Evolutionary conservation across 148 eudicot species (phyloP).

Genomic region (Rhododendron vialii): DNA sequence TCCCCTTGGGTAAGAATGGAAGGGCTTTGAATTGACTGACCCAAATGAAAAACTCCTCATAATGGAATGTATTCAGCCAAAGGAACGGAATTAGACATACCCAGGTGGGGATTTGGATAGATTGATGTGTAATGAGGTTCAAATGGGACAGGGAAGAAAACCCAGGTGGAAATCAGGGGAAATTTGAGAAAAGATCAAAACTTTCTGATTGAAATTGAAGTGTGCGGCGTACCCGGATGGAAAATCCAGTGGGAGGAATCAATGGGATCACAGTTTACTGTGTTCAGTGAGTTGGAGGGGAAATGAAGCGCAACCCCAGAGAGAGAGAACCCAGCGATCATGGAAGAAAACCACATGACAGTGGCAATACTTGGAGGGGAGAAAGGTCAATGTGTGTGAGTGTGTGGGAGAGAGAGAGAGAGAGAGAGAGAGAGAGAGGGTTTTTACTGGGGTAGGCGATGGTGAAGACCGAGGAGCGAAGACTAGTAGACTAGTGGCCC

Average conservation of each 20-base stretch:
- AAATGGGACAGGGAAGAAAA: neutral
- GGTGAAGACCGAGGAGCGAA: neutral
- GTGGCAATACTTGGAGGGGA: neutral
- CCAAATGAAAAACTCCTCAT: slow-evolving; percentile 63
- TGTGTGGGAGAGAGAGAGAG: neutral
- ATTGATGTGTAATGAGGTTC: neutral
- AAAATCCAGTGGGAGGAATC: neutral
- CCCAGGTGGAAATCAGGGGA: neutral
- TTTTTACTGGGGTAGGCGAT: neutral
- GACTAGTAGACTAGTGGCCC: neutral
- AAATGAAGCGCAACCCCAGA: neutral
- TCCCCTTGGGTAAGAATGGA: slow-evolving; percentile 63
- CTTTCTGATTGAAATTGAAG: neutral
- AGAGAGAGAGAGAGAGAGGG: neutral
- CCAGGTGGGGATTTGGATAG: neutral
- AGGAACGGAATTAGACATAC: slow-evolving; percentile 4
- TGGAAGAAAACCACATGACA: neutral
- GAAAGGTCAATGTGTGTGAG: neutral
- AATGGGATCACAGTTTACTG: neutral
- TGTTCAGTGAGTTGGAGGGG: neutral
- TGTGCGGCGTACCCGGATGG: neutral
- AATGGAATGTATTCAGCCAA: slow-evolving; percentile 18
- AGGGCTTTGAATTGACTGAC: slow-evolving; percentile 60
- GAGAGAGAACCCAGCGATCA: neutral
- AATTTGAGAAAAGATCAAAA: neutral